Evolutionary conservation across 1,139 yeast genomes (phyloP).

Genomic region (Wickerhamiella pararugosa): DNA sequence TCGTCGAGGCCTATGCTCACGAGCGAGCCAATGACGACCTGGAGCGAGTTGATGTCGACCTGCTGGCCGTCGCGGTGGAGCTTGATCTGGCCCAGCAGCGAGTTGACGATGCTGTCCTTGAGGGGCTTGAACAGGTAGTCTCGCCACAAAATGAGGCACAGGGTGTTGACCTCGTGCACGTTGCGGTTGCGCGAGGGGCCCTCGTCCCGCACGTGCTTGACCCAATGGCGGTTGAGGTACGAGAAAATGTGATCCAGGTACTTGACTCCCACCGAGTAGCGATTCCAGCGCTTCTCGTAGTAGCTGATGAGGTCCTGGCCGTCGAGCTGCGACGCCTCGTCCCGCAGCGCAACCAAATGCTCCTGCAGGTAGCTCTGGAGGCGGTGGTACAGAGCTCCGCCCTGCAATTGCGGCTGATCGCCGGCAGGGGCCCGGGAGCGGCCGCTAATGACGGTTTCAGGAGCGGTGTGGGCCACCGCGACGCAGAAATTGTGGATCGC

Average conservation of each 20-base stretch:
- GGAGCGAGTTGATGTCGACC: slow-evolving; percentile 51
- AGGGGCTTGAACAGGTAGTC: slow-evolving; percentile 61
- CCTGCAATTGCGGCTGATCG: slow-evolving; percentile 39
- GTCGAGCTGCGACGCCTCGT: slow-evolving; percentile 7
- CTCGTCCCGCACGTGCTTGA: slow-evolving; percentile 86
- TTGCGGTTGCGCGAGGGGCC: slow-evolving; percentile 52
- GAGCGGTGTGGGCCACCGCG: slow-evolving; percentile 40
- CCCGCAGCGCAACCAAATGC: slow-evolving; percentile 38
- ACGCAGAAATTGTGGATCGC: slow-evolving; percentile 93
- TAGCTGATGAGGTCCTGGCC: slow-evolving; percentile 49
- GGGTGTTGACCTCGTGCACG: slow-evolving; percentile 78
- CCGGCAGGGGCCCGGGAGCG: slow-evolving; percentile 18
- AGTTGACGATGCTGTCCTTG: slow-evolving; percentile 43
- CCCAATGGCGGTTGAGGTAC: slow-evolving; percentile 96
- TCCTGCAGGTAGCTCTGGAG: slow-evolving; percentile 49
- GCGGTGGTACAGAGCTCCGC: slow-evolving; percentile 74
- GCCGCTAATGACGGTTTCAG: slow-evolving; percentile 19
- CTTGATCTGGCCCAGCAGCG: slow-evolving; percentile 62
- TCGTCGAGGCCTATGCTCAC: slow-evolving; percentile 36
- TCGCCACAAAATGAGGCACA: slow-evolving; percentile 82
- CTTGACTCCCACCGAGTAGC: slow-evolving; percentile 84
- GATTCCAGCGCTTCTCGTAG: slow-evolving; percentile 77
- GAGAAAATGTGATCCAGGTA: slow-evolving; percentile 87
- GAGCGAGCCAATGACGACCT: slow-evolving; percentile 69
- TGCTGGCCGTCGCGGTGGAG: slow-evolving; percentile 68